Base-by-base conservation (phyloP, 2,329 filamentous ascomycete species). In the Cryoendolithus antarcticus region DNA sequence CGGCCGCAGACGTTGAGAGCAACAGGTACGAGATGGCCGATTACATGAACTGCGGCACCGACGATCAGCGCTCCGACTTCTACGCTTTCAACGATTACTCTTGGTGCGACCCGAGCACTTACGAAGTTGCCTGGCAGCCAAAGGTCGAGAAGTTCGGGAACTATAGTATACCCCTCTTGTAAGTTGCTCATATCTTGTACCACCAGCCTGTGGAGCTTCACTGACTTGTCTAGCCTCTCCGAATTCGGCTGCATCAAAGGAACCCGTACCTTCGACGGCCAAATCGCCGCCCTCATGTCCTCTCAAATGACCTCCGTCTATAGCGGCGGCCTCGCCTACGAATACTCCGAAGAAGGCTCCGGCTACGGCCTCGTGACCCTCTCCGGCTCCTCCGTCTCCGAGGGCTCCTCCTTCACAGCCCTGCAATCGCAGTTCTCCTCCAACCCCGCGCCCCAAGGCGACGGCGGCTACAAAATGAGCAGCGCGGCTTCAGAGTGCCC, bases 261-360 rank as follows among this genome's bases (percentile, higher is more conserved):
- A 70, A 75, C 69, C 44, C 88, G 89, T 52, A 69, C 80, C 55
- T 98, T 94, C 56, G 24, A 27, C 24, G 70, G 77, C 43, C 89
- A 95, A 66, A 65, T 95, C 38, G 62, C 63, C 35, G 71, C 88
- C 34, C 71, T 98, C 42, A 96, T 95, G 80, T 75, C 69, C 63
- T 64, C 62, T 12, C 61, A 94, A 44, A 96, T 96, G 89, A 86
- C 81, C 6, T 52, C 62, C 11, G 86, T 95, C 54, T 96, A 94
- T 74, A 95, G 88, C 31, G 91, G 91, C 54, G 91, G 91, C 61
- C 75, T 98, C 30, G 83, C 95, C 62, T 98, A 95, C 67, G 88
- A 96, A 65, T 98, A 94, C 70, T 80, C 82, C 7, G 66, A 82
- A 55, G 86, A 93, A 63, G 70, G 71, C 44, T 85, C 79, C 65